Evolutionary conservation across 2,329 filamentous ascomycete genomes (phyloP), one percentile per base, ranked within the genome.

Genomic region (Penicillium hesseltinei): DNA sequence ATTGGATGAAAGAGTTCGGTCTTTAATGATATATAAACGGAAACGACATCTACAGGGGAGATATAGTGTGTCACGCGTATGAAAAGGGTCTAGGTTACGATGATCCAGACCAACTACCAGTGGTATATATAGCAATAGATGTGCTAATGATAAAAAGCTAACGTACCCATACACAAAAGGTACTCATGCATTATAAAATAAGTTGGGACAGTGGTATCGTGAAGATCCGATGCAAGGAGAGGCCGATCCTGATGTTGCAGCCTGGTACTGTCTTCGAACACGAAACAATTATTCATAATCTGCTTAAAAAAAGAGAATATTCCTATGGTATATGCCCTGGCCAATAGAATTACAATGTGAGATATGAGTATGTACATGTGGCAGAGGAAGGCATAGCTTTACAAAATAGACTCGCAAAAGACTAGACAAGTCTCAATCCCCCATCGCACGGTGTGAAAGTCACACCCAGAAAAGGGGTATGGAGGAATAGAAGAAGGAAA

Each of bases 391-490:
- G 19, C 13, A 31, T 2, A 27, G 3, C 35, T 29, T 36, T n/a
- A 50, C 23, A 19, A 50, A 27, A 27, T 17, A 27, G 6, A 13
- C 49, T 33, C 19, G 19, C 15, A 17, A 19, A 21, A n/a, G 33
- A 21, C 42, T 25, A 47, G 42, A 33, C 23, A 38, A 13, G 23
- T 19, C 10, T 42, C n/a, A 10, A 21, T 15, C 29, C 21, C 5
- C 21, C 21, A 17, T 50, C 29, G 29, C 29, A 43, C 4, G 25
- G 36, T 4, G 29, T 36, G 15, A 19, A 25, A 40, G 6, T 25
- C 51, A 29, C 51, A 29, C 36, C 13, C 21, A 17, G 21, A 19
- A 43, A 47, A 42, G 29, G 42, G 54, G 42, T 56, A 56, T 56
- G 42, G 17, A 21, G 40, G 9, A 53, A 35, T 39, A 17, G 19